Conservation (phyloP, 768 basidiomycete species). For the Ramaria rubella region DNA sequence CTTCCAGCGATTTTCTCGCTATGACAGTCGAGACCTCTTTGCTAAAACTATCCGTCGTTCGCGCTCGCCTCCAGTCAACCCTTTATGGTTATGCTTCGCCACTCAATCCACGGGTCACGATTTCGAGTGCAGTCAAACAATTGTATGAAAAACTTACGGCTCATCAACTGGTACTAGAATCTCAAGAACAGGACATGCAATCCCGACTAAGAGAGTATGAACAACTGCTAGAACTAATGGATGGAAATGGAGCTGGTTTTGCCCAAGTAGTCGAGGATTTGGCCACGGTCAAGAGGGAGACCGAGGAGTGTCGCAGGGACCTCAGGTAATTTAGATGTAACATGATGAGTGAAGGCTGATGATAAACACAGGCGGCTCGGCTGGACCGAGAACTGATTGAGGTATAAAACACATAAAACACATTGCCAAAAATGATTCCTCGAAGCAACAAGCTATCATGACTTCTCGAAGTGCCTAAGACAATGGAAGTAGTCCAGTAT, state of each 20-base stretch:
- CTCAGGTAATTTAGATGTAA: slow-evolving; percentile 23
- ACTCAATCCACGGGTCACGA: slow-evolving; percentile 16
- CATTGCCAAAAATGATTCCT: too few relatives aligned
- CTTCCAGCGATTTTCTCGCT: slow-evolving; percentile 35
- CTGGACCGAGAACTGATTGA: slow-evolving; percentile 39
- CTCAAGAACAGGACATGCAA: slow-evolving; percentile 34
- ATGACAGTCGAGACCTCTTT: slow-evolving; percentile 42
- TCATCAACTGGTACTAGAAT: slow-evolving; percentile 31
- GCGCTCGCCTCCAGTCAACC: slow-evolving; percentile 31
- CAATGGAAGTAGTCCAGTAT: too few relatives aligned
- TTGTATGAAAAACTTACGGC: slow-evolving; percentile 28
- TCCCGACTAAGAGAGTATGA: slow-evolving; percentile 37
- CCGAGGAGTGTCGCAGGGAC: slow-evolving; percentile 44
- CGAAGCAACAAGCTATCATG: too few relatives aligned
- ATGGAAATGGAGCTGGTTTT: slow-evolving; percentile 36
- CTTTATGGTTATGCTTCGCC: slow-evolving; percentile 34
- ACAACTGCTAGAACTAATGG: slow-evolving; percentile 34
- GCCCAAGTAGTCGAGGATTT: slow-evolving; percentile 43
- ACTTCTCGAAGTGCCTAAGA: too few relatives aligned
- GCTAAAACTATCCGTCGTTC: slow-evolving; percentile 42
- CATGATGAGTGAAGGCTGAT: not conserved
- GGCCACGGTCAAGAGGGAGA: slow-evolving; percentile 40
- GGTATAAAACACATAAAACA: too few relatives aligned
- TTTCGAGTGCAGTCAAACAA: slow-evolving; percentile 29
- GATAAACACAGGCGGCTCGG: slow-evolving; percentile 29